phyloP scores from a whole-genome alignment of 331 rosid genomes.

The Quercus phellos region DNA sequence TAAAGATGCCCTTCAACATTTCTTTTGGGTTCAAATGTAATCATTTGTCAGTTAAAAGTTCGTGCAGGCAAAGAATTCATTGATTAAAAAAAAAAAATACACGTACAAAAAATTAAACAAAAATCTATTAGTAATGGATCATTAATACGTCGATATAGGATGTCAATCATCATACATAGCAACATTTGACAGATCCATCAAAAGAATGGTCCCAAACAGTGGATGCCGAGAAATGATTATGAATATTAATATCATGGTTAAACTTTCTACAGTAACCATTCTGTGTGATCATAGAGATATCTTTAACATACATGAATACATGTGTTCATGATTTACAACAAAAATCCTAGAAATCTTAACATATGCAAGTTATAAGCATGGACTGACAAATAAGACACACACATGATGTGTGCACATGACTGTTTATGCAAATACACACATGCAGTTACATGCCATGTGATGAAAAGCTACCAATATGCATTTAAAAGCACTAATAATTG shows the following conservation, averaged over 20 bases:
- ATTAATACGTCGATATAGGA: not conserved
- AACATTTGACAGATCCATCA: not conserved
- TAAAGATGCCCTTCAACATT: constrained; percentile 79
- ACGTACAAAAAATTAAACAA: not conserved
- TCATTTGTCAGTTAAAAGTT: constrained; percentile 23
- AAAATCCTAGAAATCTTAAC: not conserved
- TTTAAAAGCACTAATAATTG: not conserved
- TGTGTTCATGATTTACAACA: not conserved
- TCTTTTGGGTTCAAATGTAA: constrained; percentile 41
- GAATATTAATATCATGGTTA: not conserved
- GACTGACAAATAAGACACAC: not conserved
- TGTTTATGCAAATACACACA: not conserved
- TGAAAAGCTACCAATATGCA: not conserved
- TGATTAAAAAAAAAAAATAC: not conserved
- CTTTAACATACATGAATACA: not conserved
- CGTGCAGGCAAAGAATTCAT: not conserved
- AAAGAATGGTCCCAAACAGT: not conserved
- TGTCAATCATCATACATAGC: not conserved
- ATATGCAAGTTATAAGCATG: not conserved
- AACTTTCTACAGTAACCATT: not conserved
- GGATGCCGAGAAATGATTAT: not conserved
- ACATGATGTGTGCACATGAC: not conserved
- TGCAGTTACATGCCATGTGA: not conserved
- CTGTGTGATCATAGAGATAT: not conserved
- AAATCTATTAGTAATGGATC: not conserved